Percentiles rank a stretch among this genome's conserved stretches.
These are phyloP conservation scores for Exserohilum rostratum DNA, from an alignment of 2,329 filamentous ascomycete genomes.

Conservation along the genomic window DNA sequence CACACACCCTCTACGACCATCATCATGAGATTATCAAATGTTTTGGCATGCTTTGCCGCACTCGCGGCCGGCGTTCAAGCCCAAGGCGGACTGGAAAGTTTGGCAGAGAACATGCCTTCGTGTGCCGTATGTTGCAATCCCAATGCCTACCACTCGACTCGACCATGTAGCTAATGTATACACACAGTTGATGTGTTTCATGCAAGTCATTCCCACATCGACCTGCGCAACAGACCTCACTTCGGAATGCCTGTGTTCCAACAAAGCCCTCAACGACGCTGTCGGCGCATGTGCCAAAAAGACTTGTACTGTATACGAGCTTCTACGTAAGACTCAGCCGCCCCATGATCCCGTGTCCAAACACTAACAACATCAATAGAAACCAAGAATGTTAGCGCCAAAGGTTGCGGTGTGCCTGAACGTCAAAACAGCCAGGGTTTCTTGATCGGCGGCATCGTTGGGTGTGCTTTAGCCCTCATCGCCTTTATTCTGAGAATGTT, in stretches of 20 bases:
- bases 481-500: slow-evolving; percentile 43
- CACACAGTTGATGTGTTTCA: slow-evolving; percentile 27
- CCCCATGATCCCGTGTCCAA: background rate
- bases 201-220: slow-evolving; percentile 39
- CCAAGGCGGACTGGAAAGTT: slow-evolving; percentile 15
- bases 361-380: slow-evolving; percentile 19
- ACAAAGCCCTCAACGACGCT: slow-evolving; percentile 38
- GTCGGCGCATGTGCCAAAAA: slow-evolving; percentile 45
- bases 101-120: slow-evolving; percentile 21
- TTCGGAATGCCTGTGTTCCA: slow-evolving; percentile 49
- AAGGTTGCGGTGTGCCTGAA: slow-evolving; percentile 45
- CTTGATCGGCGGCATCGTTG: slow-evolving; percentile 35
- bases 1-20: background rate
- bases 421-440: slow-evolving; percentile 42
- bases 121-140: slow-evolving; percentile 23
- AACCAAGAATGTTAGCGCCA: slow-evolving; percentile 48
- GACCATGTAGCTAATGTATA: slow-evolving; percentile 4
- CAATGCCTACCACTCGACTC: background rate
- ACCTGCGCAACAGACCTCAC: slow-evolving; percentile 47
- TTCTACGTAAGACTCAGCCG: slow-evolving; percentile 29
- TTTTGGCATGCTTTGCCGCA: slow-evolving; percentile 8
- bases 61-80: slow-evolving; percentile 15
- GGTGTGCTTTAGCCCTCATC: slow-evolving; percentile 39
- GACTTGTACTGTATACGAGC: slow-evolving; percentile 47
- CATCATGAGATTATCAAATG: slow-evolving; percentile 13